These are phyloP conservation scores for Moniliophthora roreri DNA, from an alignment of 1,284 basidiomycete species.

Conservation along the genomic window DNA sequence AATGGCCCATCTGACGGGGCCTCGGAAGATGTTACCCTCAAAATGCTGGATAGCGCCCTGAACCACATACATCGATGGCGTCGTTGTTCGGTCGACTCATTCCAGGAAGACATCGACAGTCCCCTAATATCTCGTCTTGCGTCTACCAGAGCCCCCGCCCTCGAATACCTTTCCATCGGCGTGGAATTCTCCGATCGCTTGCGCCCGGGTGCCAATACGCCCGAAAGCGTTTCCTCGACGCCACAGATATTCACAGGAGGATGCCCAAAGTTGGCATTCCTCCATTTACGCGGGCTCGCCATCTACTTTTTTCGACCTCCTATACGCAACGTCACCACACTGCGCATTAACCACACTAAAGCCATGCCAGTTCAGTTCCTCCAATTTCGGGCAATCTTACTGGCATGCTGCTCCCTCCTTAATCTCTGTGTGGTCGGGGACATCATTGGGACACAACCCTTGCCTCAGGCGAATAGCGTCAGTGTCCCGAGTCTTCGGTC, in stretches of 20 bases:
- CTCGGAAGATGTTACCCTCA: constrained; percentile 8
- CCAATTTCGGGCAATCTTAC: constrained; percentile 32
- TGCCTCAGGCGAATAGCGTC: constrained; percentile 20
- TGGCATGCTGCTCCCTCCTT: constrained; percentile 26
- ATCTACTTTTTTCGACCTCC: constrained; percentile 37
- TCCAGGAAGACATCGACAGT: constrained; percentile 22
- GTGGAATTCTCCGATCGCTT: constrained; percentile 17
- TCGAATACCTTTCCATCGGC: constrained; percentile 36
- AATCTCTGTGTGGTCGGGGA: constrained; percentile 43
- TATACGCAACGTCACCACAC: constrained; percentile 33
- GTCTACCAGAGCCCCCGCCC: constrained; percentile 24
- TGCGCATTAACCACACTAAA: constrained; percentile 43
- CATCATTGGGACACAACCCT: constrained; percentile 21
- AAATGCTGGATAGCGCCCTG: constrained; percentile 29
- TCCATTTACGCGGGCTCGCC: constrained; percentile 42
- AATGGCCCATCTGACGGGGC: constrained; percentile 8
- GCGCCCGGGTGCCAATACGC: background rate
- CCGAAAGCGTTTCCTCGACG: constrained; percentile 14
- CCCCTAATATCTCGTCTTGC: constrained; percentile 29
- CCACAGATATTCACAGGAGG: constrained; percentile 29
- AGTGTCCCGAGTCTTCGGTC: constrained; percentile 29
- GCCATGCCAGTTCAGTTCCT: constrained; percentile 29
- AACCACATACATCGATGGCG: constrained; percentile 34
- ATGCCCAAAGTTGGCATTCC: constrained; percentile 31
- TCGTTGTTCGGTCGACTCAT: constrained; percentile 30